Evolutionary conservation across 148 eudicot species (phyloP).

Genomic region (Fagopyrum tataricum): DNA sequence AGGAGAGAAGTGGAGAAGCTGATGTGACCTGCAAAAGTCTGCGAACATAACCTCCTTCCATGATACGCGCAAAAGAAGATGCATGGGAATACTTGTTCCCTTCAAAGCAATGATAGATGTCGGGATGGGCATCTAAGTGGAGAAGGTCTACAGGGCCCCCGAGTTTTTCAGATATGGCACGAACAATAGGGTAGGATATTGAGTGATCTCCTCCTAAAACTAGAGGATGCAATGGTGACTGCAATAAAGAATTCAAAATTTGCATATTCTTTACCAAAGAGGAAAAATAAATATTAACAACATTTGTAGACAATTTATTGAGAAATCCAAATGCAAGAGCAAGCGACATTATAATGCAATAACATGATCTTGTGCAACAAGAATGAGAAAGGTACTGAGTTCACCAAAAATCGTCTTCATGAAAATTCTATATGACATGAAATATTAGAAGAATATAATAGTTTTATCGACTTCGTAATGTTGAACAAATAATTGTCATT

Average conservation of each 20-base stretch:
- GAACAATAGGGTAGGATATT: constrained; percentile 78
- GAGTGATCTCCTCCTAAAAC: constrained; percentile 98
- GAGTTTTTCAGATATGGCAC: constrained; percentile 95
- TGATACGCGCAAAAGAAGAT: constrained; percentile 92
- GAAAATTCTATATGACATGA: neutral
- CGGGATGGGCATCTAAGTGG: constrained; percentile 98
- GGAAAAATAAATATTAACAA: neutral
- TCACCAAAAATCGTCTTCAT: neutral
- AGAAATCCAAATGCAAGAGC: neutral
- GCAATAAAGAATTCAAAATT: constrained; percentile 12
- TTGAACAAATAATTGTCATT: too few relatives aligned
- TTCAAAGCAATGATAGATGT: constrained; percentile 82
- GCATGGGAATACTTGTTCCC: constrained; percentile 94
- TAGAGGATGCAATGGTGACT: constrained; percentile 85
- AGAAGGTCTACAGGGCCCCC: constrained; percentile 93
- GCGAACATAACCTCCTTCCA: constrained; percentile 97
- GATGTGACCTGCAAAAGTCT: constrained; percentile 71
- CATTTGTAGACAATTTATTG: neutral
- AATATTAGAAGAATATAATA: neutral
- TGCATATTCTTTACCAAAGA: constrained; percentile 9
- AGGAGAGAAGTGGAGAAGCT: constrained; percentile 10
- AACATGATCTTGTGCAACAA: neutral
- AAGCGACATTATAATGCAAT: neutral
- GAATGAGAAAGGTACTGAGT: too few relatives aligned
- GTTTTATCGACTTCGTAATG: neutral